These are phyloP conservation scores for Sarcocystis neurona DNA, from an alignment of 169 alveolate genomes.

Conservation along the genomic window DNA sequence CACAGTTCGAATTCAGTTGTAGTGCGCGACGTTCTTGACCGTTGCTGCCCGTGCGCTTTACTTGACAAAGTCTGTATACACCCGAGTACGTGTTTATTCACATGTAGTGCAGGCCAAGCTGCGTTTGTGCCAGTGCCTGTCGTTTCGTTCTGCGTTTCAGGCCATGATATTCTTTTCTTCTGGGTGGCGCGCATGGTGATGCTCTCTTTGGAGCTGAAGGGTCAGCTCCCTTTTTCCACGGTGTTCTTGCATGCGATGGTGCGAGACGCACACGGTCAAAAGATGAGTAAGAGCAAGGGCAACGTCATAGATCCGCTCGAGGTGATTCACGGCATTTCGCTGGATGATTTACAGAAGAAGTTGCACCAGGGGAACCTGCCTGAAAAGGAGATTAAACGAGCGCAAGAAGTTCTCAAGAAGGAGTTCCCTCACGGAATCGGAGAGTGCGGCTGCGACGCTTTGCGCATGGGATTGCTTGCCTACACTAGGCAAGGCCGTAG, in stretches of 20 bases:
- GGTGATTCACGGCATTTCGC: constrained; percentile 93
- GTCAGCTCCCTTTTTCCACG: constrained; percentile 95
- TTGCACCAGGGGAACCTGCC: constrained; percentile 91
- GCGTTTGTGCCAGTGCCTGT: background rate
- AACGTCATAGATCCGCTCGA: constrained; percentile 99
- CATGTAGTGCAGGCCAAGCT: background rate
- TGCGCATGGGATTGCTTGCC: constrained; percentile 95
- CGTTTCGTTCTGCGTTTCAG: constrained; percentile 78
- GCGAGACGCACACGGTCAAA: constrained; percentile 97
- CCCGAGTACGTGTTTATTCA: background rate
- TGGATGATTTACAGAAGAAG: constrained; percentile 87
- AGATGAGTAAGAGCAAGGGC: constrained; percentile 98
- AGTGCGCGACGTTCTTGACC: background rate
- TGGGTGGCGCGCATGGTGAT: constrained; percentile 99
- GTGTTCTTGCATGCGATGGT: constrained; percentile 98
- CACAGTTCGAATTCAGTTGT: background rate
- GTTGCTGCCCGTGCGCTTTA: background rate
- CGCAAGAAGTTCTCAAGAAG: constrained; percentile 88
- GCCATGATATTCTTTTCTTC: constrained; percentile 99
- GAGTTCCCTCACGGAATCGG: constrained; percentile 99
- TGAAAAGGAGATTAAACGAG: constrained; percentile 81
- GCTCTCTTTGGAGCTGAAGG: constrained; percentile 95
- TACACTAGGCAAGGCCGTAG: constrained; percentile 91
- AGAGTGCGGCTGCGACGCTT: constrained; percentile 99
- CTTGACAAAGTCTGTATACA: background rate